These are phyloP conservation scores for Cenchrus fungigraminus DNA, from an alignment of 176 grass and related monocot species.

Conservation along the genomic window DNA sequence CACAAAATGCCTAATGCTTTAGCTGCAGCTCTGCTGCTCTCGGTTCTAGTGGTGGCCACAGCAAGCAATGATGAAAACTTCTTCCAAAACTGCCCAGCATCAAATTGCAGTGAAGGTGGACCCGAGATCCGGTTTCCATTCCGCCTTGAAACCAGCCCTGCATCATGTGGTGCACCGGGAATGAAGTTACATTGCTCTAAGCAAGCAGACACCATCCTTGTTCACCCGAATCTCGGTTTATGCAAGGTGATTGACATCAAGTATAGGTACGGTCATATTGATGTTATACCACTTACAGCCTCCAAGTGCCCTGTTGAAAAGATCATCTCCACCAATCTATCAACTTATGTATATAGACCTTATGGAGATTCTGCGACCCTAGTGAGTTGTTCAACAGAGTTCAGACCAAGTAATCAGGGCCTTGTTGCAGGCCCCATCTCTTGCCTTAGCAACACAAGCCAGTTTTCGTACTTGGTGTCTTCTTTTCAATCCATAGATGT, in stretches of 20 bases:
- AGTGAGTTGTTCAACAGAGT: conserved; percentile 42
- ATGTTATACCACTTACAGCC: conserved; percentile 31
- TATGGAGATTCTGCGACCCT: background rate
- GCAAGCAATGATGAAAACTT: conserved; percentile 37
- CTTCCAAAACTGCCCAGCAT: conserved; percentile 27
- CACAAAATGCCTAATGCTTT: conserved; percentile 14
- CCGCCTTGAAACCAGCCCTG: conserved; percentile 20
- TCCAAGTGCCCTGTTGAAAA: conserved; percentile 51
- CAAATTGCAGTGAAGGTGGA: conserved; percentile 11
- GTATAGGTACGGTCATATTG: background rate
- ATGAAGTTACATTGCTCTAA: conserved; percentile 52
- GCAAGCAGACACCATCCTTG: conserved; percentile 42
- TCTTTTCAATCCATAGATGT: background rate
- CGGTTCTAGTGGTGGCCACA: background rate
- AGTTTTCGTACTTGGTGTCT: conserved; percentile 36
- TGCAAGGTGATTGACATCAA: conserved; percentile 41
- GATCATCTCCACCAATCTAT: conserved; percentile 34
- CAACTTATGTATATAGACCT: conserved; percentile 30
- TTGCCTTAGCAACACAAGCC: conserved; percentile 41
- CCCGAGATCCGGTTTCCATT: conserved; percentile 55
- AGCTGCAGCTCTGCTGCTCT: conserved; percentile 11
- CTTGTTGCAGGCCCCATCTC: conserved; percentile 29
- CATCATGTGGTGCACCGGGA: conserved; percentile 43
- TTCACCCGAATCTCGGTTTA: conserved; percentile 42
- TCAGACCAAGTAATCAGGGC: background rate